phyloP scores from a whole-genome alignment of 441 rosid genomes.

The Euphorbia schlechtendalii region DNA sequence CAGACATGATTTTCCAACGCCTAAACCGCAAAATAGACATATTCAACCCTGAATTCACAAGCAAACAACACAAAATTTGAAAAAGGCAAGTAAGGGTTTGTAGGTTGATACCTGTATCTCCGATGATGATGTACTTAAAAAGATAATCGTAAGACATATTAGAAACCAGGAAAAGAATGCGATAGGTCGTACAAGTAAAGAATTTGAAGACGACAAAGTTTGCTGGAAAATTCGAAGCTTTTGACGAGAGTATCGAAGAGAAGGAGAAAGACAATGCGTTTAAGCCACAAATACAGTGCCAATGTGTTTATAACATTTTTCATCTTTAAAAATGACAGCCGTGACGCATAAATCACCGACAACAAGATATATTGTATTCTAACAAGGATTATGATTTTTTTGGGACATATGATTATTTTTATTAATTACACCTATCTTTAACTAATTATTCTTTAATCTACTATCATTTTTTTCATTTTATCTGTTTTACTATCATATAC shows the following conservation, averaged over 20 bases:
- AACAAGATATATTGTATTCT: too few species aligned
- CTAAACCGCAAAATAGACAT: constrained; percentile 32
- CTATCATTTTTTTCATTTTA: too few species aligned
- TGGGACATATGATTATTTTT: too few species aligned
- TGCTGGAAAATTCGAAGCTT: background rate
- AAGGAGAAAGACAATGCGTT: too few species aligned
- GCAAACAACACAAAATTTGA: constrained; percentile 16
- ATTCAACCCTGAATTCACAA: constrained; percentile 12
- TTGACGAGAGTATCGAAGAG: too few species aligned
- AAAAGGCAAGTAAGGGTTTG: background rate
- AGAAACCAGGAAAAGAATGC: background rate
- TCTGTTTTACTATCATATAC: too few species aligned
- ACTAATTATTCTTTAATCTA: too few species aligned
- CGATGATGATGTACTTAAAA: constrained; percentile 97
- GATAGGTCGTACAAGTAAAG: background rate
- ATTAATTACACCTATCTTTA: too few species aligned
- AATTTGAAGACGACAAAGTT: background rate
- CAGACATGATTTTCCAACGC: constrained; percentile 98
- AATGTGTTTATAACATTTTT: too few species aligned
- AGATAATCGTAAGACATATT: constrained; percentile 84
- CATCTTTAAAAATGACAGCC: background rate
- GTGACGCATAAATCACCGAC: constrained; percentile 5
- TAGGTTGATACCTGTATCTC: constrained; percentile 72
- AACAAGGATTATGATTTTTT: too few species aligned
- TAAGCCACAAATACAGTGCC: too few species aligned